These are phyloP conservation scores for Colletotrichum tanaceti DNA, from an alignment of 2,329 filamentous ascomycete genomes.

Conservation along the genomic window DNA sequence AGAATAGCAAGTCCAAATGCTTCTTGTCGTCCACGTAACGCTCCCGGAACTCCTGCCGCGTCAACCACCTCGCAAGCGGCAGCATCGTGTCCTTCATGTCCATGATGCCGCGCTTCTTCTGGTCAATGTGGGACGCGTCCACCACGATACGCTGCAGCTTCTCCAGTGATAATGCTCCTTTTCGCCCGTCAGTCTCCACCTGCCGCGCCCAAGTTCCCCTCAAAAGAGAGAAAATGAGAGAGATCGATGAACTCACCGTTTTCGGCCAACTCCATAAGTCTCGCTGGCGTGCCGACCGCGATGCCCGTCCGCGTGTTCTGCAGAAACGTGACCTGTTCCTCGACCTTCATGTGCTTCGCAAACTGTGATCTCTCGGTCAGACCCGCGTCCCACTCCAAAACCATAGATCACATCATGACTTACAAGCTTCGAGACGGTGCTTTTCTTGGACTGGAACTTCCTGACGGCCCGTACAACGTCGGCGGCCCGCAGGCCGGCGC, in stretches of 20 bases:
- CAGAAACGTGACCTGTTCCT: constrained; percentile 84
- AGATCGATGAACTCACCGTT: constrained; percentile 68
- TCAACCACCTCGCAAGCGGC: constrained; percentile 80
- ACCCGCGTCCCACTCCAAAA: neutral
- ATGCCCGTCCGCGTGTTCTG: constrained; percentile 79
- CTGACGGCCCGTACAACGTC: constrained; percentile 82
- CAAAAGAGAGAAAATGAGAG: no score
- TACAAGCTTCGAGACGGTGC: constrained; percentile 83
- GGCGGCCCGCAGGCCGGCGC: constrained; percentile 85
- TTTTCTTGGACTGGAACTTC: constrained; percentile 82
- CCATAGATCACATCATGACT: constrained; percentile 37
- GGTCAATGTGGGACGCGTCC: constrained; percentile 92
- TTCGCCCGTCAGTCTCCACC: neutral
- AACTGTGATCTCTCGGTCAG: constrained; percentile 63
- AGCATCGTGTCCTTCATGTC: constrained; percentile 95
- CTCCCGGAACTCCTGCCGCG: constrained; percentile 76
- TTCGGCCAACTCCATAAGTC: constrained; percentile 84
- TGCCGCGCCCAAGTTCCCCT: neutral
- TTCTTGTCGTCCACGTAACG: constrained; percentile 72
- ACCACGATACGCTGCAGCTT: constrained; percentile 84
- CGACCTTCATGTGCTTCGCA: constrained; percentile 96
- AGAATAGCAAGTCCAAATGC: constrained; percentile 73
- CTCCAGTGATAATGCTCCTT: constrained; percentile 75
- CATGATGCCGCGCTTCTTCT: constrained; percentile 92
- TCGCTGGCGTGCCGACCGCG: constrained; percentile 88